Evolutionary conservation across 2,329 filamentous ascomycete genomes (phyloP), one percentile per base, ranked within the genome.

Genomic region (Penicillium sp.): DNA sequence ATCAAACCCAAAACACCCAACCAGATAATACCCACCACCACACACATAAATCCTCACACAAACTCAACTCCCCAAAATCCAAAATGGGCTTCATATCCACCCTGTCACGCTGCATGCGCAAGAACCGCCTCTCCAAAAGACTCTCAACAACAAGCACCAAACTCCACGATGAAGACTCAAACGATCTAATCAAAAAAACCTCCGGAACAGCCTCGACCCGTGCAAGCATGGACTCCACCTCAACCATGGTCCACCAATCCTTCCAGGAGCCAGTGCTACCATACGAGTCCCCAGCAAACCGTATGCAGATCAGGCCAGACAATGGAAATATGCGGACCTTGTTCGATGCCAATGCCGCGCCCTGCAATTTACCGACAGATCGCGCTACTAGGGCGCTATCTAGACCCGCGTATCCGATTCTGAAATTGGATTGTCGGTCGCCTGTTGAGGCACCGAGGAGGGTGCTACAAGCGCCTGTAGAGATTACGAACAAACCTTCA

Each of bases 1-100:
- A 29, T 23, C 13, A 43, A 19, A 21, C 12, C 23, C 23, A 29
- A 31, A 12, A 33, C 31, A 33, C 12, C 12, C 31, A 13, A 33
- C 31, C 31, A 33, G 4, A 33, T 15, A 33, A 33, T 33, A 33
- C 31, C 12, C 13, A 25, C 35, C n/a, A 41, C 8, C 5, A 12
- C n/a, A 36, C 15, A 13, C 25, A 13, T 3, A 25, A 13, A 13
- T 17, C 12, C 9, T 10, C 23, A 39, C 31, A 17, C 21, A 42
- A 21, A 12, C 3, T 23, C 10, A 12, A 25, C 15, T 10, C 6
- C 12, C 38, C 25, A 49, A 35, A 35, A n/a, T 38, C 17, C 27
- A 59, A 39, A 21, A 67, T 67, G 65, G 63, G 65, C 27, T 61
- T 67, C 36, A 64, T 66, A 33, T 54, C 61, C 12, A 62, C 63